Evolutionary conservation across 192 early-diverging fungal species (phyloP), one percentile per base, ranked within the genome.

Genomic region (Dissophora globulifera): DNA sequence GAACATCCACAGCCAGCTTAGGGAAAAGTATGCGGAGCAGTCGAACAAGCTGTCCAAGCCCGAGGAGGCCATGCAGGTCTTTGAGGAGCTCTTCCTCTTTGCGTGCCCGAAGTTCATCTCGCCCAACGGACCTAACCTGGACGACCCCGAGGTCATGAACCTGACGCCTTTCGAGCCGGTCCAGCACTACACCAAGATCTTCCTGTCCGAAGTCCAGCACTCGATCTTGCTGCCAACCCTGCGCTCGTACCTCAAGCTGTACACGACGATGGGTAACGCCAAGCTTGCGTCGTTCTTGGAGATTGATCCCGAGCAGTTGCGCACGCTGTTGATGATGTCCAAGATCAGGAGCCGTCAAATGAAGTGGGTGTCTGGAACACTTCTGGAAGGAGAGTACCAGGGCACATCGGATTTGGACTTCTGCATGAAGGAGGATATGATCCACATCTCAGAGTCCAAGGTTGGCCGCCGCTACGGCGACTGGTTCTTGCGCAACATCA

Each of bases 71-170:
- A 43, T 95, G 20, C 69, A 84, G 19, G 87, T 91, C 33, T 92
- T 95, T 64, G 93, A 94, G 58, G 96, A 97, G 76, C 88, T 98
- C 30, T 98, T 92, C 82, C 83, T 85, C 50, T 95, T 90, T 67
- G 91, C 96, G 13, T 95, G 93, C 81, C 96, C 96, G 62, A 96
- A 96, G 81, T 98, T 98, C 79, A 96, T 98, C 63, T 90, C 91
- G 29, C 94, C 95, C 43, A 92, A 87, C 50, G 90, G 92, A 35
- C 92, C 94, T 64, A 92, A 93, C 83, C 93, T 93, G 70, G 90
- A 93, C 23, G 88, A 91, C 74, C 76, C 79, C 12, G 67, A 78
- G 33, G 57, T 62, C 29, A 50, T 78, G 62, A 66, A 51, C 30
- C 51, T 78, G 65, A 53, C 58, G 17, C 22, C 40, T 22, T 72